Conservation (phyloP, 345 rosid genomes). For the Jatropha curcas region DNA sequence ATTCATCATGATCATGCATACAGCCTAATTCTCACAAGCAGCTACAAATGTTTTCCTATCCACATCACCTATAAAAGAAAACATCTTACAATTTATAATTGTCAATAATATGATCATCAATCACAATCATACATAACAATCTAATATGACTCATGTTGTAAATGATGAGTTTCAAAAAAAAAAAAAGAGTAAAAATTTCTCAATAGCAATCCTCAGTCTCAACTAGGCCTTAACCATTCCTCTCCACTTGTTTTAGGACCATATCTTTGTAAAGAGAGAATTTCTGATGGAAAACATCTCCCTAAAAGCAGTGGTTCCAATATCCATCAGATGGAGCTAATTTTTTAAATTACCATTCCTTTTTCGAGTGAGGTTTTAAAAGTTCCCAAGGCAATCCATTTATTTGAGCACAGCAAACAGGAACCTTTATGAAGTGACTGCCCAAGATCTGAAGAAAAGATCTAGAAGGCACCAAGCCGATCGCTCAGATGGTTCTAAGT, state of each 20-base stretch:
- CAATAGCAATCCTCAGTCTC: background rate
- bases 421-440: background rate
- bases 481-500: no score
- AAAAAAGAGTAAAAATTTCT: background rate
- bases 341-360: background rate
- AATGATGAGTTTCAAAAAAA: background rate
- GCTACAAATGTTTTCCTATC: background rate
- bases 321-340: background rate
- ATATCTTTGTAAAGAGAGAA: background rate
- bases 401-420: background rate
- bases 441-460: constrained; percentile 2
- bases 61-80: background rate
- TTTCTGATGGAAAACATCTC: background rate
- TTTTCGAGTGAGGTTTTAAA: background rate
- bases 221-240: background rate
- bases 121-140: background rate
- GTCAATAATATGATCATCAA: background rate
- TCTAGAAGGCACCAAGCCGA: no score
- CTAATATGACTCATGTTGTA: background rate
- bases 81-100: background rate
- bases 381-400: background rate
- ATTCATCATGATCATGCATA: constrained; percentile 13
- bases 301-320: background rate
- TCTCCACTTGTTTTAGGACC: background rate
- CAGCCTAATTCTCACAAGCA: background rate